Base-by-base conservation (phyloP, 2,329 filamentous ascomycete genomes). In the Cladophialophora immunda region DNA sequence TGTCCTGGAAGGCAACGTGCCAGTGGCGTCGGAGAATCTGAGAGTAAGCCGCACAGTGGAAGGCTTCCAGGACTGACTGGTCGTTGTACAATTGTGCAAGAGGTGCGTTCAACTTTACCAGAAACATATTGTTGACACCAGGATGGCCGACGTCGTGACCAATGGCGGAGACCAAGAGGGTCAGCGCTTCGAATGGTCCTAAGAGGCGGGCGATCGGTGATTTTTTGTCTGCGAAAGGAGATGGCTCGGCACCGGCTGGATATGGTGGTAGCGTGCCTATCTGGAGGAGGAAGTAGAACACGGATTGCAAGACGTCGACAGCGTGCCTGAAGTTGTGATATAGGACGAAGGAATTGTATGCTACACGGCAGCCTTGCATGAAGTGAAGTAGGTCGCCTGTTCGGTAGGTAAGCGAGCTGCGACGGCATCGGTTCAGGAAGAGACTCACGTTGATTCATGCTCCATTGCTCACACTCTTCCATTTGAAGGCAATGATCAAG, bases 281-380 rank as follows among this genome's bases (percentile, higher is more conserved):
- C 70, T 88, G 88, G 63, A 97, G 84, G 5, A 98, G 86, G 76
- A 97, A 97, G 80, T 91, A 89, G 78, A 97, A 98, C 3, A 93
- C 89, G 1, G 94, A 96, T 78, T 98, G 94, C 61, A 98, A 84
- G 30, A 99, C 95, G 79, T 99, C 95, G 68, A 97, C 90, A 25
- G 97, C 95, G 79, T 99, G 95, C 62, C 94, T 91, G 78, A 98
- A 99, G 80, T 99, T 99, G 83, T 99, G 95, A 76, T 98, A 99
- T 25, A 94, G 92, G 38, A 97, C 93, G 78, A 97, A 97, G 66
- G 88, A 91, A 78, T 98, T 98, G 81, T 99, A 99, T n/a, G 95
- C 92, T 56, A 91, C 89, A 68, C 94, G 90, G 75, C 93, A 95
- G 61, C 94, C 93, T 69, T 97, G 86, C 68, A 98, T 84, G 75